A percentile compares a stretch with the other conserved stretches of the same genome.
Conservation (phyloP, 2,329 filamentous ascomycete species). For the Trichophyton schoenleinii region DNA sequence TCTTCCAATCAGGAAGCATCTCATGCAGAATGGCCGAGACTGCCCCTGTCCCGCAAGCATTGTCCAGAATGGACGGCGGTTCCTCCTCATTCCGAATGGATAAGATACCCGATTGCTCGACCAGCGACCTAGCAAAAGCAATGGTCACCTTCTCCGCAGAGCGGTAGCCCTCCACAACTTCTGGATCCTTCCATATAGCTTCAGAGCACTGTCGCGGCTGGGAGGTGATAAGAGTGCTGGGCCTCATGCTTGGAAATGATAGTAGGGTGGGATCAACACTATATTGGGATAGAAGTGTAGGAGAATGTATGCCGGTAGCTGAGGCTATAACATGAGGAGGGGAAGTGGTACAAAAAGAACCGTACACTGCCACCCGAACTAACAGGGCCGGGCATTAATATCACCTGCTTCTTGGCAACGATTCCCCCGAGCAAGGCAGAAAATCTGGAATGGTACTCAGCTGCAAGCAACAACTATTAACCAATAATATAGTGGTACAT, state of each 20-base stretch:
- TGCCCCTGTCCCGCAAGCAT: constrained; percentile 8
- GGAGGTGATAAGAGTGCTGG: background rate
- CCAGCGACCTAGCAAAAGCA: constrained; percentile 4
- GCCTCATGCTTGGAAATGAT: background rate
- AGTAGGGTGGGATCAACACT: background rate
- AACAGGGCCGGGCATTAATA: background rate
- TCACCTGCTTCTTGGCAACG: background rate
- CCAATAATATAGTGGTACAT: background rate
- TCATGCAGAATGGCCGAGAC: constrained; percentile 6
- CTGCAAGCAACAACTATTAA: background rate
- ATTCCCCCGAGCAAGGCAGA: background rate
- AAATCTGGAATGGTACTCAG: background rate
- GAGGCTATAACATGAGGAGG: background rate
- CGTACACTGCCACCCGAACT: background rate
- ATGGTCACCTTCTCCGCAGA: constrained; percentile 8
- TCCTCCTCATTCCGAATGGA: background rate
- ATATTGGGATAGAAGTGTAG: background rate
- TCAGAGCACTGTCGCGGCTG: background rate
- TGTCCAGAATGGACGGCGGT: constrained; percentile 2
- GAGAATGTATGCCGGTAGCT: background rate
- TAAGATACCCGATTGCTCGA: constrained; percentile 7
- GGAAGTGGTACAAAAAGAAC: background rate
- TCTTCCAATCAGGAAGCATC: constrained; percentile 5
- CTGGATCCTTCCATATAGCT: constrained; percentile 9
- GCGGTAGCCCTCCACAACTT: constrained; percentile 7